Evolutionary conservation across 2,329 filamentous ascomycete genomes (phyloP), one percentile per base, ranked within the genome.

Genomic region (Teratosphaeria gauchensis): DNA sequence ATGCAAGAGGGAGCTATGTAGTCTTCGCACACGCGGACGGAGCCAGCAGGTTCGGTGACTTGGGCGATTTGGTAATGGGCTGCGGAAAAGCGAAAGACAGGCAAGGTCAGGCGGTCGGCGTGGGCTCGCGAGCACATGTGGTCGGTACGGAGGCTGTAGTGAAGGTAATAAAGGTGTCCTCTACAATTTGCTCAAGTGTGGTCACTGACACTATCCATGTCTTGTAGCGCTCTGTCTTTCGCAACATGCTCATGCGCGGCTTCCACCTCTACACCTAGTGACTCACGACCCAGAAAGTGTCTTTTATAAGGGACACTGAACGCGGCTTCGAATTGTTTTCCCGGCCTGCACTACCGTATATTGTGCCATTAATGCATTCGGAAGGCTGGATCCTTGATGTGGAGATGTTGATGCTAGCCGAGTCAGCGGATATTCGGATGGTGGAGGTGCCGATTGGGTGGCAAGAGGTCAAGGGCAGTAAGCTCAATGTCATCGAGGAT

Each of bases 381-480:
- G 94, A 99, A 78, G 92, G 94, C 71, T 99, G 94, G 94, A 99
- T 99, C 75, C 99, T 99, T 75, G 94, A 99, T 75, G 95, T 99
- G 61, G 94, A 99, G 78, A 96, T 99, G 91, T 82, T 99, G 61
- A 96, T 99, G 90, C 82, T 99, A 55, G 92, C 94, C 55, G 94
- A 97, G 77, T 94, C 88, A 63, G 90, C 92, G 0, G 84, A 85
- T 32, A 96, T 99, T 68, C 88, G 87, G 56, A 92, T 99, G 66
- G 88, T 87, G 1, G 94, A 99, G 77, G 91, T 97, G 48, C 87
- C 91, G 1, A 87, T 99, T 57, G 89, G 88, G 57, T 99, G 94
- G 94, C 89, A 95, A 69, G 94, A 99, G 78, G 91, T 99, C 0
- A 85, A 85, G 58, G 94, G 94, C 2, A 96, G 91, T 74, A 99